These are phyloP conservation scores for Solanum infundibuliforme DNA, from an alignment of 257 asterid genomes.

Conservation along the genomic window DNA sequence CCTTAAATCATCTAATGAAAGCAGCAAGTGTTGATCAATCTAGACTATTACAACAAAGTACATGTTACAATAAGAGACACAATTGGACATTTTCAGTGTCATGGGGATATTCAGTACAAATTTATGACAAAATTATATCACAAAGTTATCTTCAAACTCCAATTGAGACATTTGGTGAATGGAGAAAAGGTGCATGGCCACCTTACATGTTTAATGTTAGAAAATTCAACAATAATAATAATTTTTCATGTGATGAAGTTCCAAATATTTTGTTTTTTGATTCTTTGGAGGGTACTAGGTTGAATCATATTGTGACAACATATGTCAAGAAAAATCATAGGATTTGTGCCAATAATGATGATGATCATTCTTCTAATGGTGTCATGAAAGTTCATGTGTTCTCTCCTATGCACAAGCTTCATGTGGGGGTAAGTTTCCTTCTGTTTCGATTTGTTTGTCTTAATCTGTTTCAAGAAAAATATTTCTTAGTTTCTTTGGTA, in stretches of 20 bases:
- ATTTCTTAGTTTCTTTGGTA: background rate
- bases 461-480: background rate
- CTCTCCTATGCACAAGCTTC: slow-evolving; percentile 2
- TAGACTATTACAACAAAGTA: background rate
- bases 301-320: background rate
- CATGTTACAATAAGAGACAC: background rate
- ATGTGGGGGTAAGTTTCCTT: slow-evolving; percentile 6
- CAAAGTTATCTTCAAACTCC: slow-evolving; percentile 2
- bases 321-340: background rate
- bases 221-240: background rate
- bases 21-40: slow-evolving; percentile 1
- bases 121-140: background rate
- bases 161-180: slow-evolving; percentile 6
- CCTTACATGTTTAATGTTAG: slow-evolving; percentile 9
- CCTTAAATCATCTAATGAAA: slow-evolving; percentile 3
- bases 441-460: fast-evolving
- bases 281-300: background rate
- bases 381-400: slow-evolving; percentile 10
- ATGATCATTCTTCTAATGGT: slow-evolving; percentile 5
- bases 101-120: slow-evolving; percentile 1
- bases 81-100: slow-evolving; percentile 2
- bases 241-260: slow-evolving; percentile 11
- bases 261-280: slow-evolving; percentile 17
- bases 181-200: slow-evolving; percentile 11
- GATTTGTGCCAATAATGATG: background rate